Evolutionary conservation across 140 eudicot genomes (phyloP).

Genomic region (Eryngium alpinum): DNA sequence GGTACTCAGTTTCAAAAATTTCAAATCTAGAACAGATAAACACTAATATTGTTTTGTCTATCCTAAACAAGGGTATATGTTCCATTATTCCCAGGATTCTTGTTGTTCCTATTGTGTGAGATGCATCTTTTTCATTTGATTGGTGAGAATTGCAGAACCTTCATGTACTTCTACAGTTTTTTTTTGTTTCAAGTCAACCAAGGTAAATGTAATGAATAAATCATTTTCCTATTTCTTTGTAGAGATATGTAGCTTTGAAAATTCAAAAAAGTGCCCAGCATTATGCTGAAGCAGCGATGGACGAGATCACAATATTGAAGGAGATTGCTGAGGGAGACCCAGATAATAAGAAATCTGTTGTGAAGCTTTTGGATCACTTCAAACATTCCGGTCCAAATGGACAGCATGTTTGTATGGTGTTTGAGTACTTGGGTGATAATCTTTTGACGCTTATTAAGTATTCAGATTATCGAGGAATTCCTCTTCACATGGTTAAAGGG

Average conservation of each 20-base stretch:
- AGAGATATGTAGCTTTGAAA: constrained; percentile 83
- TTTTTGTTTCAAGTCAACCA: background rate
- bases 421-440: constrained; percentile 87
- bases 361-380: constrained; percentile 84
- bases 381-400: constrained; percentile 93
- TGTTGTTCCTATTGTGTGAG: no score
- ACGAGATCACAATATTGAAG: constrained; percentile 73
- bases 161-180: no score
- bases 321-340: constrained; percentile 83
- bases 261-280: constrained; percentile 95
- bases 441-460: constrained; percentile 74
- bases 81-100: no score
- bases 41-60: no score
- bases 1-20: no score
- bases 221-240: constrained; percentile 14
- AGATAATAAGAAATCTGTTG: constrained; percentile 70
- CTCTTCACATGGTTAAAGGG: constrained; percentile 65
- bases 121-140: no score
- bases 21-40: no score
- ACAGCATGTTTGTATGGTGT: constrained; percentile 91
- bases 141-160: background rate
- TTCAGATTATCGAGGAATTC: constrained; percentile 70
- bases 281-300: constrained; percentile 92
- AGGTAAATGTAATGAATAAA: no score
- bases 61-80: no score